Evolutionary conservation across 192 early-diverging fungal genomes (phyloP), one percentile per base, ranked within the genome.

Genomic region (Coemansia sp.): DNA sequence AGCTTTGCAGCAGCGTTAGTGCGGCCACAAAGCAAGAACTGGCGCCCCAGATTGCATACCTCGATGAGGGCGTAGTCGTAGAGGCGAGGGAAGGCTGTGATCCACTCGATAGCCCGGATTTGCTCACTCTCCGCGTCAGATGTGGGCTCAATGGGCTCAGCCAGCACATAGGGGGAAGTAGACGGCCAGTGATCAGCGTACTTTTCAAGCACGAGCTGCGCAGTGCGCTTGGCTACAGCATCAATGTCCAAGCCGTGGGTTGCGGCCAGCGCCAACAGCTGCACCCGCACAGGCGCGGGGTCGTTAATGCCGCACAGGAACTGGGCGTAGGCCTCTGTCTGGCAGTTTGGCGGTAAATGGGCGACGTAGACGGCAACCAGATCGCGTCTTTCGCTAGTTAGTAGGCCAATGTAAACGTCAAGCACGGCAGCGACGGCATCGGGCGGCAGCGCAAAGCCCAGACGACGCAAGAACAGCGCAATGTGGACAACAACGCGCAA

Each of bases 401-500:
- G 77, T 16, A 66, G 42, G 12, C 77, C 85, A 46, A 90, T 82
- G 65, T 90, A 93, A 20, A 65, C 63, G 34, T 81, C 75, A 42
- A 93, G 77, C 27, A 89, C 79, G 22, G 41, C 73, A 67, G 89
- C 82, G 16, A 88, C 85, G 7, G 73, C 76, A 2, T 71, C 70
- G n/a, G 57, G 68, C 0, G 88, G 84, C 36, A 86, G 70, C 33
- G 60, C 67, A 31, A 86, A 77, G 5, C 85, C 85, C n/a, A 88
- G 80, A 16, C 81, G 77, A 7, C 87, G 88, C n/a, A 93, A 64
- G 18, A 87, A 74, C n/a, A 94, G 75, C 5, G 91, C 84, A 9
- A 89, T 78, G 64, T 95, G 92, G 1, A 88, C 86, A 46, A 92
- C 73, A 63, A 96, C 87, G 16, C 93, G 90, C 46, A 95, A 71